phyloP scores from a whole-genome alignment of 441 rosid species.

The Melastoma candidum region DNA sequence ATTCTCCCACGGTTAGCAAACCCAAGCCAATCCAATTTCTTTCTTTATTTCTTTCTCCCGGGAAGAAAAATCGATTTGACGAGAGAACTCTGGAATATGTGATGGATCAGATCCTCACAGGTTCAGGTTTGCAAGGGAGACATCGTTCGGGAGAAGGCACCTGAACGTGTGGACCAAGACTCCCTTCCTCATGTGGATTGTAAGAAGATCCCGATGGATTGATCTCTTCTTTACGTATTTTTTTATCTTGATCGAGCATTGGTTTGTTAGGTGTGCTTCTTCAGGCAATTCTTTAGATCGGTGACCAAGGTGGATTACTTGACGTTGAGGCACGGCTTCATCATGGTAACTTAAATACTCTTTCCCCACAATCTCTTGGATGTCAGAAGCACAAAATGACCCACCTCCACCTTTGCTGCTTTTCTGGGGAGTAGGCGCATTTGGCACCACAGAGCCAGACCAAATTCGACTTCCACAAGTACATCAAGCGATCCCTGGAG shows the following conservation, averaged over 20 bases:
- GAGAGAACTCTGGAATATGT: not conserved
- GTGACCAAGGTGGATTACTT: slow-evolving; percentile 52
- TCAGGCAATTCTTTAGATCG: slow-evolving; percentile 53
- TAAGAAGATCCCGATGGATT: slow-evolving; percentile 7
- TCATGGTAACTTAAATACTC: slow-evolving; percentile 26
- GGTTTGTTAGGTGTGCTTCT: slow-evolving; percentile 15
- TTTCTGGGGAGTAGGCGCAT: slow-evolving; percentile 35
- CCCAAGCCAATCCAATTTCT: not conserved
- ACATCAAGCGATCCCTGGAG: no score
- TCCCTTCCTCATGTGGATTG: slow-evolving; percentile 41
- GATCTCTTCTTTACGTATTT: no score
- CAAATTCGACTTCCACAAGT: no score
- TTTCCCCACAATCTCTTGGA: no score
- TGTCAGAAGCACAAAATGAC: no score
- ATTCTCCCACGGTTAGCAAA: slow-evolving; percentile 40
- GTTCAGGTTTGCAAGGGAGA: slow-evolving; percentile 61
- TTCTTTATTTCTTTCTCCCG: not conserved
- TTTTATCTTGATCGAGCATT: no score
- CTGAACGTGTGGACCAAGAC: slow-evolving; percentile 36
- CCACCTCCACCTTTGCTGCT: no score
- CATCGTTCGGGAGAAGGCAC: slow-evolving; percentile 65
- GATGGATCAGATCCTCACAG: slow-evolving; percentile 41
- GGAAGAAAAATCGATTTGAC: no score
- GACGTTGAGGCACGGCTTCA: slow-evolving; percentile 53
- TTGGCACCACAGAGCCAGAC: slow-evolving; percentile 28